phyloP scores from a whole-genome alignment of 257 asterid species.

The Rehmannia glutinosa region DNA sequence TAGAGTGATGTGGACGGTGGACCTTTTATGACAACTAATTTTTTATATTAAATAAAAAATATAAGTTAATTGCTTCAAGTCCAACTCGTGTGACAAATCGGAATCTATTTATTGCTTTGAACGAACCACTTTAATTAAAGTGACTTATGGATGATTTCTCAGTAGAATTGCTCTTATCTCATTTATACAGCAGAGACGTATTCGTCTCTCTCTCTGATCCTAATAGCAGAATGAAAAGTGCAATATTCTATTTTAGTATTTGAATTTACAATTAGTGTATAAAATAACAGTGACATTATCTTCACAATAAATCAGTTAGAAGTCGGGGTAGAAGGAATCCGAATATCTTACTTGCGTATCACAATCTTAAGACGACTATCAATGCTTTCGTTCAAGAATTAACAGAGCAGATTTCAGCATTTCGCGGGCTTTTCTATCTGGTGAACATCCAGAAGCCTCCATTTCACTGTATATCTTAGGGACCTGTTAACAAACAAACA shows the following conservation, averaged over 20 bases:
- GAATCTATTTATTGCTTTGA: too few relatives aligned
- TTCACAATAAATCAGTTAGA: neutral
- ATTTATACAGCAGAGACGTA: too few relatives aligned
- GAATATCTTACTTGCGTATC: slow-evolving; percentile 7
- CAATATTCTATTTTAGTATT: too few relatives aligned
- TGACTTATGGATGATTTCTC: too few relatives aligned
- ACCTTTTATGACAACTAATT: neutral
- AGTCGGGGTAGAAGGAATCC: too few relatives aligned
- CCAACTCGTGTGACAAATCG: neutral
- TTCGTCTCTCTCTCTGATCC: too few relatives aligned
- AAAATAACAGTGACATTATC: neutral
- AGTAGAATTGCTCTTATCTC: too few relatives aligned
- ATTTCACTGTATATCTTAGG: slow-evolving; percentile 75
- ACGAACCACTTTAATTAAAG: too few relatives aligned
- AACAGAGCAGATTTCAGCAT: slow-evolving; percentile 60
- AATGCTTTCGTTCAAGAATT: slow-evolving; percentile 48
- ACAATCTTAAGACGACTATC: slow-evolving; percentile 9
- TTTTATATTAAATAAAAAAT: neutral
- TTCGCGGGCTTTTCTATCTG: slow-evolving; percentile 90
- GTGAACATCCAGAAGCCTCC: slow-evolving; percentile 88
- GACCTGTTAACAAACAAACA: slow-evolving; percentile 38
- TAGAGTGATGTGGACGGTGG: neutral
- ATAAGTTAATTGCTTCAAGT: neutral
- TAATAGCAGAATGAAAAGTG: too few relatives aligned
- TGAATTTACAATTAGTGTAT: neutral